Conservation (phyloP, 345 rosid genomes). For the Acer campestre region DNA sequence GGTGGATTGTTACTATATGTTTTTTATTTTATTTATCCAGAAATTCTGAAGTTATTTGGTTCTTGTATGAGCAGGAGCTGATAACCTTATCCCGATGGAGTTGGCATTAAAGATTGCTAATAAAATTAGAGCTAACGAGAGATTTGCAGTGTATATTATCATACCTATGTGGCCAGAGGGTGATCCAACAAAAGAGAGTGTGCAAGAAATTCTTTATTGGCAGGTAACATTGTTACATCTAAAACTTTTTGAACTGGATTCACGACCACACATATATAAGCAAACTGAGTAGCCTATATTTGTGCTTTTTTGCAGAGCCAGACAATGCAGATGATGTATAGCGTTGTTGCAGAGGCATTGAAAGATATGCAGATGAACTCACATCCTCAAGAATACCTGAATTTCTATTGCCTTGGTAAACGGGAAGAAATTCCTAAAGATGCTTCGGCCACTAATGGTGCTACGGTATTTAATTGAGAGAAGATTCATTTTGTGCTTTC, state of each 20-base stretch:
- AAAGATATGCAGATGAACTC: constrained; percentile 49
- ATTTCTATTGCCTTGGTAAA: constrained; percentile 91
- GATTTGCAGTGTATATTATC: constrained; percentile 85
- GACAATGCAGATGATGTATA: constrained; percentile 93
- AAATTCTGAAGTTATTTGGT: constrained; percentile 5
- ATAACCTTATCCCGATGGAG: constrained; percentile 95
- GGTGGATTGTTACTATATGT: not conserved
- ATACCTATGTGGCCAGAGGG: constrained; percentile 99
- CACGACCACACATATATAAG: too few species aligned
- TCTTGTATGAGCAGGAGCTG: constrained; percentile 70
- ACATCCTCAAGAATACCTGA: constrained; percentile 86
- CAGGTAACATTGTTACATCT: constrained; percentile 53
- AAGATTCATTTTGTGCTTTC: not conserved
- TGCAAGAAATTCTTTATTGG: constrained; percentile 97
- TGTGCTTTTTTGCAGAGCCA: constrained; percentile 64
- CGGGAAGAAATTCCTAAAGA: constrained; percentile 50
- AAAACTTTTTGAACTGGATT: too few species aligned
- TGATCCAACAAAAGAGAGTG: constrained; percentile 68
- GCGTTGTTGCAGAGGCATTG: constrained; percentile 56
- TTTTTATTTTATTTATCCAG: not conserved
- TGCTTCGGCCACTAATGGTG: constrained; percentile 29
- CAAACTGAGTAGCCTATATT: not conserved
- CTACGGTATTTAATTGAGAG: constrained; percentile 38
- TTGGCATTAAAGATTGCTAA: constrained; percentile 87
- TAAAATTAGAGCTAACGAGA: constrained; percentile 86